Conservation (phyloP, 441 rosid species). For the Erodium moschatum region DNA sequence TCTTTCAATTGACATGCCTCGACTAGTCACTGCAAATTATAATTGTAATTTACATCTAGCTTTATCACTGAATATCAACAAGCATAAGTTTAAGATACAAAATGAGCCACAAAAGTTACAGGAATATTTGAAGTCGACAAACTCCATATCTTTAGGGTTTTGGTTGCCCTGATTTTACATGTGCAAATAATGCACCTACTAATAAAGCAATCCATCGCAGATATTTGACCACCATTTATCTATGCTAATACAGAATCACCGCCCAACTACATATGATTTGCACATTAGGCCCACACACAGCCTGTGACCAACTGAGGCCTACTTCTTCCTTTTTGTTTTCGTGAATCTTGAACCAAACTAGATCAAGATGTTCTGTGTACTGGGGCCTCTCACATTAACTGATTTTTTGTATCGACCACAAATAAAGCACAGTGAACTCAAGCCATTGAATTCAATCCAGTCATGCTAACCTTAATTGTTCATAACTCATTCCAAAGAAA, state of each 20-base stretch:
- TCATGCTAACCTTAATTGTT: background rate
- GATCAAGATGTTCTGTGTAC: background rate
- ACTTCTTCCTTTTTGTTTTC: background rate
- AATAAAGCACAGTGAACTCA: background rate
- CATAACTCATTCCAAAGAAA: background rate
- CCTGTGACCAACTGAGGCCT: background rate
- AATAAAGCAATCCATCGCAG: background rate
- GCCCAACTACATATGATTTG: background rate
- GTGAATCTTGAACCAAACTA: background rate
- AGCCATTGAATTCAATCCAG: background rate
- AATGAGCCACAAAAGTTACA: background rate
- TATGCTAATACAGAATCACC: background rate
- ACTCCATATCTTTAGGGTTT: conserved; percentile 7
- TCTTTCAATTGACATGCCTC: background rate
- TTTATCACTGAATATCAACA: background rate
- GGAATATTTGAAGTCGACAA: background rate
- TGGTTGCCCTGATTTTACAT: background rate
- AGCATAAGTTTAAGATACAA: background rate
- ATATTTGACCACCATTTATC: background rate
- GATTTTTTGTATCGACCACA: background rate
- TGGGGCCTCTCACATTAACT: background rate
- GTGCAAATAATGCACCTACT: background rate
- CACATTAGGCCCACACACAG: conserved; percentile 1
- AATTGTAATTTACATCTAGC: background rate
- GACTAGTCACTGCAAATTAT: too few relatives aligned